phyloP scores from a whole-genome alignment of 2,329 filamentous ascomycete genomes.

The Colletotrichum sp. region DNA sequence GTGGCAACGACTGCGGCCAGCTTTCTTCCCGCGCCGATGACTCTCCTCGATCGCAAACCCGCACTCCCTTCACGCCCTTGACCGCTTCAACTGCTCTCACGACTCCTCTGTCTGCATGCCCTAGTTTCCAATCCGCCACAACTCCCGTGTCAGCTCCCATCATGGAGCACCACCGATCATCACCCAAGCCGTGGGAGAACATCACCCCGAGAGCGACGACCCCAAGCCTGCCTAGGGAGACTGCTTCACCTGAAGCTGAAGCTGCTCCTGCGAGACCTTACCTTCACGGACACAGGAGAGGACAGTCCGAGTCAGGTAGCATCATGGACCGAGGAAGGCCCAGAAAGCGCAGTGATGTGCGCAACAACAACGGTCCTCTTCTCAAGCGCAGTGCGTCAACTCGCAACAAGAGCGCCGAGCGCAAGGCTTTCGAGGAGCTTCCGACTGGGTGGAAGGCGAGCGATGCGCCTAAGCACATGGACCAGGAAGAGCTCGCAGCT shows the following conservation, averaged over 20 bases:
- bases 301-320: slow-evolving; percentile 61
- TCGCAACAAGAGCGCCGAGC: slow-evolving; percentile 50
- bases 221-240: slow-evolving; percentile 33
- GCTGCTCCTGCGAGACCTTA: slow-evolving; percentile 26
- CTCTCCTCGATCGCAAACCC: slow-evolving; percentile 45
- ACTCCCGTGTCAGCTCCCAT: slow-evolving; percentile 52
- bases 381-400: slow-evolving; percentile 41
- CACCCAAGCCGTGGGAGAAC: slow-evolving; percentile 51
- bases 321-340: slow-evolving; percentile 69
- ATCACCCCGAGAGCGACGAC: slow-evolving; percentile 26
- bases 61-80: slow-evolving; percentile 50
- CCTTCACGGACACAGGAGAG: slow-evolving; percentile 51
- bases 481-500: slow-evolving; percentile 50
- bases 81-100: slow-evolving; percentile 45
- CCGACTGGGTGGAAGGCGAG: slow-evolving; percentile 60
- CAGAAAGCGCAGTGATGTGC: slow-evolving; percentile 54
- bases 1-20: slow-evolving; percentile 41
- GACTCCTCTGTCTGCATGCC: slow-evolving; percentile 49
- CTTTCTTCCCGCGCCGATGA: slow-evolving; percentile 49
- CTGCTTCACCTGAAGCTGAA: slow-evolving; percentile 34
- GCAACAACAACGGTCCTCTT: slow-evolving; percentile 39
- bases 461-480: slow-evolving; percentile 57
- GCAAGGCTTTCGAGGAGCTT: slow-evolving; percentile 64
- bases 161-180: slow-evolving; percentile 43
- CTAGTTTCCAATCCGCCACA: slow-evolving; percentile 27